Conservation (phyloP, 2,329 filamentous ascomycete genomes). For the Tetracladium maxilliforme region DNA sequence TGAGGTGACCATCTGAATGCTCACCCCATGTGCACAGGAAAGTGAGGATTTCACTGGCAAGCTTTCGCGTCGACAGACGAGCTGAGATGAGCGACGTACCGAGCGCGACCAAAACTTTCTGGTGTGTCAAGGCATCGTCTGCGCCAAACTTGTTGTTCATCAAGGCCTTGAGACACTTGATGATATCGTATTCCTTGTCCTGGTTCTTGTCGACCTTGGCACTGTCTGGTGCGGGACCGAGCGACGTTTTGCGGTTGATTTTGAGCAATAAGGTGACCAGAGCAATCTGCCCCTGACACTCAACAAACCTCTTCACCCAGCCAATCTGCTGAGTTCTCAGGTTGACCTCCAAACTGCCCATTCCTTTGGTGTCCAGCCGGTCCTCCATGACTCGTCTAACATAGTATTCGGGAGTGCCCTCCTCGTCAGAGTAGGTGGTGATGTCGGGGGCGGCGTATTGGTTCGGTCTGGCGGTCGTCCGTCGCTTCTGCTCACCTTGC, state of each 20-base stretch:
- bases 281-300: slow-evolving; percentile 92
- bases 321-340: slow-evolving; percentile 90
- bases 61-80: slow-evolving; percentile 78
- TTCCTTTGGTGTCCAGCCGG: slow-evolving; percentile 76
- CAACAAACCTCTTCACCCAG: slow-evolving; percentile 94
- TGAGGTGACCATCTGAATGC: slow-evolving; percentile 76
- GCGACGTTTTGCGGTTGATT: slow-evolving; percentile 80
- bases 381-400: slow-evolving; percentile 96
- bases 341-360: slow-evolving; percentile 88
- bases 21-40: slow-evolving; percentile 92
- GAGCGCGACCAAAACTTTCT: slow-evolving; percentile 79
- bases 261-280: slow-evolving; percentile 87
- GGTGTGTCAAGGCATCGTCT: slow-evolving; percentile 82
- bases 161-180: slow-evolving; percentile 91
- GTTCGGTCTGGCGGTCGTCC: slow-evolving; percentile 56
- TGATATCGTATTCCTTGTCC: slow-evolving; percentile 79
- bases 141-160: slow-evolving; percentile 99
- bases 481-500: slow-evolving; percentile 86
- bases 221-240: slow-evolving; percentile 36
- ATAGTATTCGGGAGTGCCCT: slow-evolving; percentile 96
- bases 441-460: slow-evolving; percentile 55
- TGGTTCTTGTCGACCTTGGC: slow-evolving; percentile 49
- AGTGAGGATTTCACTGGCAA: slow-evolving; percentile 91
- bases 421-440: slow-evolving; percentile 72
- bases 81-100: slow-evolving; percentile 79